These are phyloP conservation scores for Exophiala lecanii-corni DNA, from an alignment of 2,329 filamentous ascomycete species.

Conservation along the genomic window DNA sequence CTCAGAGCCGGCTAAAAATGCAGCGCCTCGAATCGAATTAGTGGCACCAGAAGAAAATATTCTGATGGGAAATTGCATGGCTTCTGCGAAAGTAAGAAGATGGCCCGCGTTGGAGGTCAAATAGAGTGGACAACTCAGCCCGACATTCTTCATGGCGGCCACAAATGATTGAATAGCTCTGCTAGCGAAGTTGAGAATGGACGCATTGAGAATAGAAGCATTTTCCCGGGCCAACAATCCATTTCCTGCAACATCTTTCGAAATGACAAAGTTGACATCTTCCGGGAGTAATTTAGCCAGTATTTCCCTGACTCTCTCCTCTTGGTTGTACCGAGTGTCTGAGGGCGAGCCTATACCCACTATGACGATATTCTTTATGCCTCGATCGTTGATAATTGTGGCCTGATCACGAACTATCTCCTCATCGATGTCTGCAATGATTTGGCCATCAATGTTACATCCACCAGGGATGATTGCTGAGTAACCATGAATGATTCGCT, in stretches of 20 bases:
- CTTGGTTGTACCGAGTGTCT: constrained; percentile 39
- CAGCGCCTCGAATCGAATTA: constrained; percentile 60
- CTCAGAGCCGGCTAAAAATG: constrained; percentile 54
- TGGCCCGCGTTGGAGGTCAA: constrained; percentile 63
- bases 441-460: constrained; percentile 44
- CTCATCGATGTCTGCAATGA: constrained; percentile 37
- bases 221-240: constrained; percentile 58
- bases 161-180: constrained; percentile 55
- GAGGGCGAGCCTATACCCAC: constrained; percentile 46
- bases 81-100: constrained; percentile 47
- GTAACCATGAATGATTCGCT: constrained; percentile 44
- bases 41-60: constrained; percentile 62
- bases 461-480: constrained; percentile 47
- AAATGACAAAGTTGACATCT: constrained; percentile 39
- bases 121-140: constrained; percentile 52
- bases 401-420: constrained; percentile 36
- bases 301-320: constrained; percentile 38
- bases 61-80: constrained; percentile 54
- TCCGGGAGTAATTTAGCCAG: constrained; percentile 33
- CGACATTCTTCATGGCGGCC: constrained; percentile 47
- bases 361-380: constrained; percentile 38
- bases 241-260: constrained; percentile 41
- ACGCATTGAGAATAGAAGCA: constrained; percentile 61
- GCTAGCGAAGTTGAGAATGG: constrained; percentile 55
- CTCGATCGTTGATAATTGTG: constrained; percentile 38